A percentile compares a stretch with the other conserved stretches of the same genome.
These are phyloP conservation scores for Candolleomyces efflorescens DNA, from an alignment of 768 basidiomycete species.

Conservation along the genomic window DNA sequence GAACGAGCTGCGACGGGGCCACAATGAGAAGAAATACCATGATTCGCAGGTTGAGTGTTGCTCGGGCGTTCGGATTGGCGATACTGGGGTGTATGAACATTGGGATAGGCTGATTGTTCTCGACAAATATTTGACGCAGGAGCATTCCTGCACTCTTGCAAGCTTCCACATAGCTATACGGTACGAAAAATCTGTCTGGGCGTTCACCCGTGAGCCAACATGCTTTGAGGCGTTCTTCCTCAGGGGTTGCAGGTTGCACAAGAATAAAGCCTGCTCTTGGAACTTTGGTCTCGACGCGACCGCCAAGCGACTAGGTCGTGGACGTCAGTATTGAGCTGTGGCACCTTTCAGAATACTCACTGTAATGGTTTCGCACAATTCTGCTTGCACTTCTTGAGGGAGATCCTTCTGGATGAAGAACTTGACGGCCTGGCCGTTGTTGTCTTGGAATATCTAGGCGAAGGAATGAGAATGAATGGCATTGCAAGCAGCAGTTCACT, in stretches of 20 bases:
- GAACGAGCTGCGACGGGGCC: neutral
- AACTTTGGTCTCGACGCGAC: conserved; percentile 73
- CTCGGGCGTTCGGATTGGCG: conserved; percentile 70
- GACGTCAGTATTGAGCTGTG: neutral
- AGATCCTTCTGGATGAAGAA: conserved; percentile 85
- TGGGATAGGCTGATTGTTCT: conserved; percentile 57
- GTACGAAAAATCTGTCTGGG: conserved; percentile 75
- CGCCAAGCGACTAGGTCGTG: conserved; percentile 57
- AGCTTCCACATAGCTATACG: conserved; percentile 79
- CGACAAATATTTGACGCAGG: conserved; percentile 71
- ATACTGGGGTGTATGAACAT: conserved; percentile 84
- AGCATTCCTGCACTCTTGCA: conserved; percentile 76
- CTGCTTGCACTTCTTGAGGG: conserved; percentile 59
- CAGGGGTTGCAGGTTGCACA: conserved; percentile 60
- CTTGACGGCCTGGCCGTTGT: conserved; percentile 64
- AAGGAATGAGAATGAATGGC: neutral
- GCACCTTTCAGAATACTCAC: conserved; percentile 31
- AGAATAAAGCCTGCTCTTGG: conserved; percentile 74
- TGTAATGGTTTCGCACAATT: conserved; percentile 70
- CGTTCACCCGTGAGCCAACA: conserved; percentile 70
- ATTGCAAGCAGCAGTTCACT: neutral
- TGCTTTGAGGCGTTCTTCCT: conserved; percentile 70
- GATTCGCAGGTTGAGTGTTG: conserved; percentile 63
- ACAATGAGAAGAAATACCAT: conserved; percentile 39
- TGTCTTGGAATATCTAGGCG: conserved; percentile 61